phyloP scores from a whole-genome alignment of 208 protist genomes.

The Trypanosoma rangeli region DNA sequence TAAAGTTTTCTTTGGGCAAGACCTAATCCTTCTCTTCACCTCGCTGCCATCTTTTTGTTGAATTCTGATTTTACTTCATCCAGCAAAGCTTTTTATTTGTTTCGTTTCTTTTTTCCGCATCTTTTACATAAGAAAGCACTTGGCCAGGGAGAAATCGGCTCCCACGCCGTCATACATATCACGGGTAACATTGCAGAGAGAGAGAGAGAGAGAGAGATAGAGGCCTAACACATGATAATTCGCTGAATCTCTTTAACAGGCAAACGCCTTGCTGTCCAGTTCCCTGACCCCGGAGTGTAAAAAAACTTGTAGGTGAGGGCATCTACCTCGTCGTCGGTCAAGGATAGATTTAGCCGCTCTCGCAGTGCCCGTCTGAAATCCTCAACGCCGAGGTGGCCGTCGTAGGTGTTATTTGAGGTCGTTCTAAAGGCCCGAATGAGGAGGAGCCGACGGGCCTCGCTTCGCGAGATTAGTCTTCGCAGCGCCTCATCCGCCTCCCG shows the following conservation, averaged over 20 bases:
- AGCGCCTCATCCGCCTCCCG: slow-evolving; percentile 59
- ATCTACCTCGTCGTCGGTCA: slow-evolving; percentile 71
- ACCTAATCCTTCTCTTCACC: neutral
- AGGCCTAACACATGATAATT: slow-evolving; percentile 50
- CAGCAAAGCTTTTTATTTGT: neutral
- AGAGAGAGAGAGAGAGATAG: neutral
- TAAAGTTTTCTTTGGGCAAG: neutral
- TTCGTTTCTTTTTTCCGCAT: neutral
- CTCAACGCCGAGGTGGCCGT: slow-evolving; percentile 74
- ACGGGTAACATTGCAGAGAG: neutral
- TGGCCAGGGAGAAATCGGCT: neutral
- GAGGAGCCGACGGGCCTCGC: slow-evolving; percentile 73
- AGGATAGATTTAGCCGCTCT: slow-evolving; percentile 55
- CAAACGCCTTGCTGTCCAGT: slow-evolving; percentile 73
- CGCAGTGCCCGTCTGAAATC: slow-evolving; percentile 67
- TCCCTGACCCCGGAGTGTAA: slow-evolving; percentile 49
- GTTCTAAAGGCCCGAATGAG: slow-evolving; percentile 70
- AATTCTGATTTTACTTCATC: neutral
- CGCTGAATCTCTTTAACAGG: slow-evolving; percentile 63
- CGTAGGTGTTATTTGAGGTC: slow-evolving; percentile 56
- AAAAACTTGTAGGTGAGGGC: slow-evolving; percentile 86
- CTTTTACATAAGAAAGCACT: neutral
- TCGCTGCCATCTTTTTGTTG: neutral
- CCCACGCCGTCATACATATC: slow-evolving; percentile 7
- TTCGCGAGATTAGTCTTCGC: slow-evolving; percentile 66